Conservation (phyloP, 2,329 filamentous ascomycete genomes). For the Dryadomyces quercus-mongolicae region DNA sequence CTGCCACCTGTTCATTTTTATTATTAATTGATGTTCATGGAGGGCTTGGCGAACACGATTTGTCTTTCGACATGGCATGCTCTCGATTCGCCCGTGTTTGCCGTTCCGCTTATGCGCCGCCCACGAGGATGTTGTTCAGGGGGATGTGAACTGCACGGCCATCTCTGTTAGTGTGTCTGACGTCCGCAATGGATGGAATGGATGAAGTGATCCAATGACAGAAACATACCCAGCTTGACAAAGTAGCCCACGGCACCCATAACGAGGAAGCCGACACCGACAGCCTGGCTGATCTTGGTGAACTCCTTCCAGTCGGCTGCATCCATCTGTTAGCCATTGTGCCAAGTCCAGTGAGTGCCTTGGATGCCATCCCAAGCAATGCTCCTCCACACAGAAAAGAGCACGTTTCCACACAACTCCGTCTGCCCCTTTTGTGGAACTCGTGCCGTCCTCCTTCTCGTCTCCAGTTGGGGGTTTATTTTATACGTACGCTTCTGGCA, state of each 20-base stretch:
- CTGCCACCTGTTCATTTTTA: neutral
- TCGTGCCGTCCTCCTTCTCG: neutral
- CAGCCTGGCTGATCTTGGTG: constrained; percentile 40
- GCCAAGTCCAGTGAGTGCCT: neutral
- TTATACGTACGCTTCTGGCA: constrained; percentile 46
- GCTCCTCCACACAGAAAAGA: neutral
- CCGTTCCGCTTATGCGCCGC: constrained; percentile 40
- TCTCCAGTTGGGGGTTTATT: neutral
- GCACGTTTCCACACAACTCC: neutral
- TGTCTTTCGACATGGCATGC: neutral
- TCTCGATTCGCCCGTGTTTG: neutral
- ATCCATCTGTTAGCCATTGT: neutral
- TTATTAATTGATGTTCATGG: neutral
- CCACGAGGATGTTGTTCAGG: constrained; percentile 58
- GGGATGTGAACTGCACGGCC: constrained; percentile 48
- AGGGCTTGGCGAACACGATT: too few relatives aligned
- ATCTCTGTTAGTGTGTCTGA: neutral
- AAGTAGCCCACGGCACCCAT: constrained; percentile 61
- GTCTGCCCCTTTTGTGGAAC: neutral
- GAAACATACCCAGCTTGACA: constrained; percentile 54
- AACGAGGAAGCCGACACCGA: constrained; percentile 57
- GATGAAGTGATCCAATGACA: too few relatives aligned
- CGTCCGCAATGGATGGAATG: too few relatives aligned
- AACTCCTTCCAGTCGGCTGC: constrained; percentile 40
- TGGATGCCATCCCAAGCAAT: neutral